Base-by-base conservation (phyloP, 352 stramenopile species). In the Achlya hypogyna region DNA sequence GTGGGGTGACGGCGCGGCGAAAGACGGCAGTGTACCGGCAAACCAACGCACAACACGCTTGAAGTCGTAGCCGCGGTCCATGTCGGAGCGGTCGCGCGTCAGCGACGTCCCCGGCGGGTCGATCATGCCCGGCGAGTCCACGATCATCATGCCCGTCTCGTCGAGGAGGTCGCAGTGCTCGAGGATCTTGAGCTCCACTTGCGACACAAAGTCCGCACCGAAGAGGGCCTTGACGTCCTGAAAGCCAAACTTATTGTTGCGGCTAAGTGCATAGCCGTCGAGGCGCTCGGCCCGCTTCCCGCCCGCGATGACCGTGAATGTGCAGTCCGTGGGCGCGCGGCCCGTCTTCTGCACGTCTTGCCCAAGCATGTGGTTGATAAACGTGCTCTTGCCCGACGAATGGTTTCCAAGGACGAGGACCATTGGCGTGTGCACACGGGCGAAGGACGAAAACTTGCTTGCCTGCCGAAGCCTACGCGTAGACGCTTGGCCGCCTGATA, bases 41-140 rank as follows among this genome's bases (percentile, higher is more conserved):
- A 95, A 89, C 86, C 86, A 95, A 67, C 89, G 82, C 51, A 95
- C 86, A 12, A 90, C 86, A 18, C 75, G 82, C 74, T 92, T 93
- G 52, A 93, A 95, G 65, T 95, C 86, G 65, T 95, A 95, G 0
- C 86, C 86, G 4, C 86, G 78, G 65, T 93, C 86, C 68, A 72
- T 72, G 53, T 93, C 84, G 47, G 79, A 87, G 42, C 83, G 77
- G 23, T 54, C 59, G n/a, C n/a, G n/a, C n/a, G n/a, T n/a, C 51
- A 85, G 77, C 0, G 63, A 65, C 29, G 51, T 78, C 0, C 84
- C 84, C 0, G 86, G 86, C 12, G 86, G 86, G 52, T 95, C 86
- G 70, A 95, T 95, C 86, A 95, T 95, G 1, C 86, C 86, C 0
- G 86, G 86, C 6, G 86, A 95, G 68, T 95, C 86, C 22, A 95